Conservation (phyloP, 1,139 yeast species). For the Yamadazyma dendronema region DNA sequence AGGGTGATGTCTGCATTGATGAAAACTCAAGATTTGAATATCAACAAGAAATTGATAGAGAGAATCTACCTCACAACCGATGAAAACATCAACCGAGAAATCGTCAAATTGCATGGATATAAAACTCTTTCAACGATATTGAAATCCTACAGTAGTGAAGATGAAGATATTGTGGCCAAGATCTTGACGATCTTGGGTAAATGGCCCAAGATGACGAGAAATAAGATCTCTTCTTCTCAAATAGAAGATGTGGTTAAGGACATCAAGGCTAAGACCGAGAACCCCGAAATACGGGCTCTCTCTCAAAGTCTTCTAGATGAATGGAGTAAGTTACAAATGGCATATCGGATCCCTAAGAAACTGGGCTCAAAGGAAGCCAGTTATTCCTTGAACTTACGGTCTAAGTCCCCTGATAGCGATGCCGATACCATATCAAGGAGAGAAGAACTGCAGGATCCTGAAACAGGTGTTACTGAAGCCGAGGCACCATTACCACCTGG, state of each 20-base stretch:
- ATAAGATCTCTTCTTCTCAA: slow-evolving; percentile 76
- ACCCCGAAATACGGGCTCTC: slow-evolving; percentile 31
- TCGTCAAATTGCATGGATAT: slow-evolving; percentile 84
- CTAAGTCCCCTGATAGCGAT: slow-evolving; percentile 21
- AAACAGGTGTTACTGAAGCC: background rate
- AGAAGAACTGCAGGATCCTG: background rate
- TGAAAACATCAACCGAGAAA: slow-evolving; percentile 51
- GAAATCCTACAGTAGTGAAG: slow-evolving; percentile 33
- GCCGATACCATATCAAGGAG: background rate
- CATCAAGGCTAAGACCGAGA: slow-evolving; percentile 31
- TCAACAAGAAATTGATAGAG: slow-evolving; percentile 63
- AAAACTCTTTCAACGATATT: slow-evolving; percentile 68
- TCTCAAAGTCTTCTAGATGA: slow-evolving; percentile 52
- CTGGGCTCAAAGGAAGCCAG: slow-evolving; percentile 9
- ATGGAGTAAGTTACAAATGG: slow-evolving; percentile 79
- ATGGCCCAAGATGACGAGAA: slow-evolving; percentile 83
- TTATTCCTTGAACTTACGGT: slow-evolving; percentile 22
- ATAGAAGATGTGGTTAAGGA: slow-evolving; percentile 64
- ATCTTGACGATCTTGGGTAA: slow-evolving; percentile 57
- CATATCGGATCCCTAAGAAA: slow-evolving; percentile 74
- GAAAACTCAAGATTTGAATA: slow-evolving; percentile 70
- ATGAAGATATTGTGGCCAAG: slow-evolving; percentile 39
- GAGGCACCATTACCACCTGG: slow-evolving; percentile 43
- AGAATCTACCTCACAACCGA: slow-evolving; percentile 62
- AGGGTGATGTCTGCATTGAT: slow-evolving; percentile 79